Evolutionary conservation across 139 green algal genomes (phyloP).

Genomic region (Chlamydomonas sphaeroides): DNA sequence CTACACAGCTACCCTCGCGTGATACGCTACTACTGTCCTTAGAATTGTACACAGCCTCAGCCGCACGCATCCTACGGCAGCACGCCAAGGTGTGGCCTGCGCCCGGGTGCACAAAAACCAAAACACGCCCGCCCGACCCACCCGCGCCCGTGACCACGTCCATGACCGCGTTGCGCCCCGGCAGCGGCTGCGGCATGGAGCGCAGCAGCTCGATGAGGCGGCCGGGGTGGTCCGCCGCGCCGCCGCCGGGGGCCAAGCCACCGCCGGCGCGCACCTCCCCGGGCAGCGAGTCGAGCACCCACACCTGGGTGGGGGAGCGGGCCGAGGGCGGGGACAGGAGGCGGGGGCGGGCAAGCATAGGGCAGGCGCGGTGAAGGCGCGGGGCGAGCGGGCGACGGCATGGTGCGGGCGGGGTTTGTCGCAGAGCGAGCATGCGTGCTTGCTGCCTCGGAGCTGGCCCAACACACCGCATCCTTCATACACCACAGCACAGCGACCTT

Average conservation of each 20-base stretch:
- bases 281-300: slow-evolving; percentile 92
- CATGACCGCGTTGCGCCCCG: slow-evolving; percentile 65
- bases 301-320: slow-evolving; percentile 62
- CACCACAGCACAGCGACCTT: no score
- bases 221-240: slow-evolving; percentile 82
- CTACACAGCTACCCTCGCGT: no score
- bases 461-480: background rate
- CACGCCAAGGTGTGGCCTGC: no score
- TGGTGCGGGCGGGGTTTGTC: background rate
- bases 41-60: no score
- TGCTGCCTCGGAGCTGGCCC: no score
- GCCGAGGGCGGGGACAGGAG: background rate
- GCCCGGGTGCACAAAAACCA: no score
- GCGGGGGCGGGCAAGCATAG: background rate
- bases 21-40: no score
- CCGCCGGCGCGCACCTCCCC: slow-evolving; percentile 75
- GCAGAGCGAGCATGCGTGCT: no score
- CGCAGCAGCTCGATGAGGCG: slow-evolving; percentile 82
- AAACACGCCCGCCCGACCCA: background rate
- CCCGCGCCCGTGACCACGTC: slow-evolving; percentile 33
- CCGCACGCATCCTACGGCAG: no score
- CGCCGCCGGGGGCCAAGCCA: background rate
- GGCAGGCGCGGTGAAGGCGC: no score
- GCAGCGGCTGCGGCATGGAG: slow-evolving; percentile 71
- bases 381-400: background rate